Evolutionary conservation across 257 asterid genomes (phyloP), one percentile per base, ranked within the genome.

Genomic region (Buddleja alternifolia): DNA sequence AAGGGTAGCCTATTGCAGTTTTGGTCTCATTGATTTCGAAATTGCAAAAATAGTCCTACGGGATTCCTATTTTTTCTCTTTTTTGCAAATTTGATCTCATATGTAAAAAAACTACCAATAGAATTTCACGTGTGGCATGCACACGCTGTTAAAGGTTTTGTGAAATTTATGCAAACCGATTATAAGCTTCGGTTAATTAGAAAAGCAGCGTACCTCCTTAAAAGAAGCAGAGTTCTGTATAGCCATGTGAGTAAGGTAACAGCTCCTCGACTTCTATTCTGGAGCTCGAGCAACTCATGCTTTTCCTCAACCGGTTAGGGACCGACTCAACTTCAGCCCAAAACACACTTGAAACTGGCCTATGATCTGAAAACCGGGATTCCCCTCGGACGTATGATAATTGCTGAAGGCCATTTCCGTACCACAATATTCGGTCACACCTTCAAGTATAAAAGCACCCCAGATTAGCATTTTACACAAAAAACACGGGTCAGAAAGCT

Each of bases 351-450:
- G 99, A 94, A 66, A 94, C 99, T 0, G 97, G 98, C 60, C 99
- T 82, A 54, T 94, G 99, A 81, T 91, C 99, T 9, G 99, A 94
- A 81, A 94, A 94, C 71, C 84, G 86, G 2, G 93, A 91, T 59
- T 94, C 99, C 15, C 99, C 97, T 11, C 99, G 89, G 7, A 69
- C 85, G 36, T 94, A 94, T 0, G 98, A 87, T 46, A 88, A 72
- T 70, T 94, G 99, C 60, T 91, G 99, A 60, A 94, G 95, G 36
- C 99, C 99, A 17, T 67, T 73, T 50, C 99, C 99, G 5, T 89
- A 74, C 98, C 98, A 94, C 65, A 94, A 66, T 56, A 94, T 94
- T 3, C 99, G 87, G 60, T 94, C 99, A 58, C 99, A 94, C 99
- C 99, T 94, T 79, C 66, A 71, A 14, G 66, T 16, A 77, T 36